Evolutionary conservation across 225 moss, liverwort and hornwort species (phyloP).

Genomic region (Ulota crispa): DNA sequence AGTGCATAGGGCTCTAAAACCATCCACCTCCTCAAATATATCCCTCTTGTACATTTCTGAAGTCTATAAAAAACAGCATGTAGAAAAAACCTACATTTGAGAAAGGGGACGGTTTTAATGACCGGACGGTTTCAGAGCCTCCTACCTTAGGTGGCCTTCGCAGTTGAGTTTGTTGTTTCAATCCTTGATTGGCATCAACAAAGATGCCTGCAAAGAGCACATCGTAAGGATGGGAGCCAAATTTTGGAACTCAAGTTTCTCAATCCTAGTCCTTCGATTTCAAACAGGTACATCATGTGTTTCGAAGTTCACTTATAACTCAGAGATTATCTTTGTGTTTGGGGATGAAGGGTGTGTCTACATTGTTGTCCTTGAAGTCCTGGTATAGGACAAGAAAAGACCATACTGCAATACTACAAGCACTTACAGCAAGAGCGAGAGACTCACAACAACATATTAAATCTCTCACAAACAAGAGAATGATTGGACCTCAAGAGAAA

Average conservation of each 20-base stretch:
- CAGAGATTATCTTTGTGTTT: slow-evolving; percentile 96
- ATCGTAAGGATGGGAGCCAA: slow-evolving; percentile 7
- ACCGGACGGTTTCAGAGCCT: too few species aligned
- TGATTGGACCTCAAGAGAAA: not conserved
- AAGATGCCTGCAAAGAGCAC: slow-evolving; percentile 59
- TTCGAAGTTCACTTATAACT: slow-evolving; percentile 56
- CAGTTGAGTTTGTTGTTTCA: slow-evolving; percentile 62
- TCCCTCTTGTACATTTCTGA: too few species aligned
- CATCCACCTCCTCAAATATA: too few species aligned
- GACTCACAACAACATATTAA: not conserved
- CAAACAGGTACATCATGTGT: not conserved
- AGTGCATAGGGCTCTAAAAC: too few species aligned
- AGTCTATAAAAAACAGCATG: too few species aligned
- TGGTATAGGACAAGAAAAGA: slow-evolving; percentile 17
- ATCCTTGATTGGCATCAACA: slow-evolving; percentile 47
- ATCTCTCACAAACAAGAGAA: not conserved
- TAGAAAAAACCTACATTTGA: too few species aligned
- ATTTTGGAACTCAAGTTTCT: not conserved
- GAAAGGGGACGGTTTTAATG: too few species aligned
- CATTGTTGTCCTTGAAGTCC: slow-evolving; percentile 98
- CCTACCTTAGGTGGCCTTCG: too few species aligned
- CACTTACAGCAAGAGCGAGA: not conserved
- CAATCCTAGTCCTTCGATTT: not conserved
- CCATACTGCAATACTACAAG: not conserved
- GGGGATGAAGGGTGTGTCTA: slow-evolving; percentile 97